phyloP scores from a whole-genome alignment of 164 flowering plant species.

The Vitis vinifera region ASM3070453v1 NC_081818.1:26349501-26350000 shows the following conservation, averaged over 20 bases:
- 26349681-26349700: conserved; percentile 21
- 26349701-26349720: background rate
- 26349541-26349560: too few relatives aligned
- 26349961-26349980: conserved; percentile 25
- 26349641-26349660: conserved; percentile 26
- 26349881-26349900: conserved; percentile 72
- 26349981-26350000: background rate
- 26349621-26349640: conserved; percentile 11
- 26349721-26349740: conserved; percentile 23
- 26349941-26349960: conserved; percentile 91
- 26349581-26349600: background rate
- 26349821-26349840: conserved; percentile 46
- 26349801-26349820: conserved; percentile 25
- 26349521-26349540: too few relatives aligned
- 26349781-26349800: conserved; percentile 37
- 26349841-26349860: conserved; percentile 93
- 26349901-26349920: conserved; percentile 57
- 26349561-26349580: background rate
- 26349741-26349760: conserved; percentile 55
- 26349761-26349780: conserved; percentile 53
- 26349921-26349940: conserved; percentile 76
- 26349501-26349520: too few relatives aligned
- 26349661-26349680: conserved; percentile 16
- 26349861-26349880: conserved; percentile 88
- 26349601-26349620: conserved; percentile 26